Evolutionary conservation across 805 yeast genomes (phyloP).

Genomic region (Tetrapisispora iriomotensis): DNA sequence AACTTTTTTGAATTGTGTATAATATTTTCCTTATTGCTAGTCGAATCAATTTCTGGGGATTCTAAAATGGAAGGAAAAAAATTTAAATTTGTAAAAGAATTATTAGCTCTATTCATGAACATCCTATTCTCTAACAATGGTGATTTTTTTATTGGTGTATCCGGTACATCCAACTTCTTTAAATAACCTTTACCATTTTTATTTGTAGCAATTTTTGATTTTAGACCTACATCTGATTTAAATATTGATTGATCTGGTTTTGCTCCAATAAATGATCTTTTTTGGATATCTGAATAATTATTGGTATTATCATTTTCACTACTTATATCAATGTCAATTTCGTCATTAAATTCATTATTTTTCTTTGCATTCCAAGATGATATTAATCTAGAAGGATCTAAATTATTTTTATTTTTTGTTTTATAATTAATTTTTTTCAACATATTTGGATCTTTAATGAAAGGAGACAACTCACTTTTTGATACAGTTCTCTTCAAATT

Average conservation of each 20-base stretch:
- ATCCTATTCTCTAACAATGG: slow-evolving; percentile 14
- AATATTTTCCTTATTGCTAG: slow-evolving; percentile 8
- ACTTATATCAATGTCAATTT: slow-evolving; percentile 1
- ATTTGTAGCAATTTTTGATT: slow-evolving; percentile 17
- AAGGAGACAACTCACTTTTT: slow-evolving; percentile 25
- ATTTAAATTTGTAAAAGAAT: slow-evolving; percentile 4
- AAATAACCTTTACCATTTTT: slow-evolving; percentile 6
- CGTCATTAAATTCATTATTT: slow-evolving; percentile 2
- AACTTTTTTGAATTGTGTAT: background rate
- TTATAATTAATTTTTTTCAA: slow-evolving; percentile 7
- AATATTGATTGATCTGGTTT: slow-evolving; percentile 24
- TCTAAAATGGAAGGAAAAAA: slow-evolving; percentile 7
- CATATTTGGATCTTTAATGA: slow-evolving; percentile 14
- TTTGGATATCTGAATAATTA: background rate
- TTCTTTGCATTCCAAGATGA: slow-evolving; percentile 6
- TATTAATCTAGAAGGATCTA: slow-evolving; percentile 4
- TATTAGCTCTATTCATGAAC: slow-evolving; percentile 1
- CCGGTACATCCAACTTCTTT: slow-evolving; percentile 20
- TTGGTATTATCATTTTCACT: slow-evolving; percentile 3
- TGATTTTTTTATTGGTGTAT: slow-evolving; percentile 27
- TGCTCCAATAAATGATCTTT: slow-evolving; percentile 9
- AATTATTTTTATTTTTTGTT: slow-evolving; percentile 14
- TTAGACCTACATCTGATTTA: slow-evolving; percentile 7
- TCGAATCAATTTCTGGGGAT: slow-evolving; percentile 9
- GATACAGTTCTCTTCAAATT: slow-evolving; percentile 15